Evolutionary conservation across 805 yeast genomes (phyloP).

Genomic region (Starmera dryadoides): DNA sequence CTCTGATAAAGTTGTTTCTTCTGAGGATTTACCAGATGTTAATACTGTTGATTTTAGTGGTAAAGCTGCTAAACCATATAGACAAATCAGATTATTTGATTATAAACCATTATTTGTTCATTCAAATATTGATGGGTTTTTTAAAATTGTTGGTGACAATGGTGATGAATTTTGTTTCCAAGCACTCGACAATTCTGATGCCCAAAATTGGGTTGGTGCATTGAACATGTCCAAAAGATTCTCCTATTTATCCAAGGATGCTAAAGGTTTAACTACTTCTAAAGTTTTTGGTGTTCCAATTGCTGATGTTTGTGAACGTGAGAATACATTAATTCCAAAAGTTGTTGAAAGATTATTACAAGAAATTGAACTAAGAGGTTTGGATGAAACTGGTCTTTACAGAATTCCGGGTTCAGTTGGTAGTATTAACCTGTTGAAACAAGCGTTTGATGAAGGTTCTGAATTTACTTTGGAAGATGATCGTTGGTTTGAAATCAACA

Average conservation of each 20-base stretch:
- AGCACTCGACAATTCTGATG: slow-evolving; percentile 51
- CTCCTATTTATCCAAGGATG: slow-evolving; percentile 33
- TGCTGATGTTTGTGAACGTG: slow-evolving; percentile 66
- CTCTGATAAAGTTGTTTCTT: slow-evolving; percentile 40
- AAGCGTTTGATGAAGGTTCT: slow-evolving; percentile 46
- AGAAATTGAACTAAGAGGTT: slow-evolving; percentile 80
- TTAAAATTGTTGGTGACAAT: slow-evolving; percentile 35
- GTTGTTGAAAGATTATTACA: slow-evolving; percentile 59
- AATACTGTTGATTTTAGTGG: slow-evolving; percentile 29
- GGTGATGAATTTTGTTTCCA: slow-evolving; percentile 61
- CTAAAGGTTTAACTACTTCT: slow-evolving; percentile 31
- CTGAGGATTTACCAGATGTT: slow-evolving; percentile 54
- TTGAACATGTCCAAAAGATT: slow-evolving; percentile 32
- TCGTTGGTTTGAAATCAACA: slow-evolving; percentile 72
- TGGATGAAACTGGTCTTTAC: slow-evolving; percentile 87
- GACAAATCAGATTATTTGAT: slow-evolving; percentile 37
- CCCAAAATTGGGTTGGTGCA: slow-evolving; percentile 65
- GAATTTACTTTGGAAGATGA: slow-evolving; percentile 41
- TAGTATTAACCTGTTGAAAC: slow-evolving; percentile 44
- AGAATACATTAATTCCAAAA: slow-evolving; percentile 51
- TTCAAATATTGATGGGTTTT: slow-evolving; percentile 31
- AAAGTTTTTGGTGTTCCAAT: slow-evolving; percentile 85
- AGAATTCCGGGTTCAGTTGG: slow-evolving; percentile 64
- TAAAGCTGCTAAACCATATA: slow-evolving; percentile 39
- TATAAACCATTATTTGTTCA: slow-evolving; percentile 28